These are phyloP conservation scores for Ogataea allantospora DNA, from an alignment of 805 yeast species.

Conservation along the genomic window DNA sequence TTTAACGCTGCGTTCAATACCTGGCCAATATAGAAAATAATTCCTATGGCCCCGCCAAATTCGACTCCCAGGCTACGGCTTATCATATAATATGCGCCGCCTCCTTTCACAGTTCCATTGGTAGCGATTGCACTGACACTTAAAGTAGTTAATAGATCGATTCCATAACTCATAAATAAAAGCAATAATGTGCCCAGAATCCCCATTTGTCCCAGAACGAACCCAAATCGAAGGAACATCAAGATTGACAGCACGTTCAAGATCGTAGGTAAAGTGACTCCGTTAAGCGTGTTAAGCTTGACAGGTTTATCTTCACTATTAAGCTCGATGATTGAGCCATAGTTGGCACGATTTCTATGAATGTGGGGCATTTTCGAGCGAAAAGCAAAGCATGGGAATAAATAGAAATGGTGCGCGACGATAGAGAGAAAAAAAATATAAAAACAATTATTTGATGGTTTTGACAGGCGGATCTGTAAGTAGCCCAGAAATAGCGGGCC, in stretches of 20 bases:
- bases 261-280: slow-evolving; percentile 92
- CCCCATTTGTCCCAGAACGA: slow-evolving; percentile 93
- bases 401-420: slow-evolving; percentile 1
- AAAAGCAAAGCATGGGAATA: slow-evolving; percentile 2
- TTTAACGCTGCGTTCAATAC: slow-evolving; percentile 88
- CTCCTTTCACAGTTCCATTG: slow-evolving; percentile 95
- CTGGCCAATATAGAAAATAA: slow-evolving; percentile 93
- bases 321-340: slow-evolving; percentile 11
- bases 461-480: slow-evolving; percentile 8
- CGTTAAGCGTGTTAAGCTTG: slow-evolving; percentile 79
- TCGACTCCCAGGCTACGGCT: slow-evolving; percentile 95
- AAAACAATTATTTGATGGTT: background rate
- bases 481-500: slow-evolving; percentile 9
- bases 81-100: slow-evolving; percentile 98
- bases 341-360: slow-evolving; percentile 1
- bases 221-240: slow-evolving; percentile 95
- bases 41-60: slow-evolving; percentile 96
- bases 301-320: slow-evolving; percentile 8
- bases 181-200: slow-evolving; percentile 70
- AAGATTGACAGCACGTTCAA: slow-evolving; percentile 89
- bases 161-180: slow-evolving; percentile 69
- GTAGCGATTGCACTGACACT: slow-evolving; percentile 96
- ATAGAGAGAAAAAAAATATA: background rate
- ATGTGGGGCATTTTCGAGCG: background rate
- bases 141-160: slow-evolving; percentile 80